A percentile compares a stretch with the other conserved stretches of the same genome.
Evolutionary conservation across 148 eudicot genomes (phyloP).

Genomic region (Amaranthus cruentus): DNA sequence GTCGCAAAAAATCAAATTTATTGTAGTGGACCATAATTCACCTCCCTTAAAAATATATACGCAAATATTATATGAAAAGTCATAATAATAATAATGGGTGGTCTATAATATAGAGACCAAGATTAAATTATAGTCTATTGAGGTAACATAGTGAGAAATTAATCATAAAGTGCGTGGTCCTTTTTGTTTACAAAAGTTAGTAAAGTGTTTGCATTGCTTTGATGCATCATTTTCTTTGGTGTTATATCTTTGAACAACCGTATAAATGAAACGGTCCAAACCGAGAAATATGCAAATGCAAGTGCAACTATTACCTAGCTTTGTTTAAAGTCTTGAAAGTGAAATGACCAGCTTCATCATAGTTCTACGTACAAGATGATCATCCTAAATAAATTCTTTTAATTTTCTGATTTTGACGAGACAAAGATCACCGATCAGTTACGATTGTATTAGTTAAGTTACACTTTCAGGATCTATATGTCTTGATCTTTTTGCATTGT

Average conservation of each 20-base stretch:
- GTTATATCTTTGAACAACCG: background rate
- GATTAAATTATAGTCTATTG: background rate
- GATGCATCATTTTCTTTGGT: constrained; percentile 11
- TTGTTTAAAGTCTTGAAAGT: constrained; percentile 5
- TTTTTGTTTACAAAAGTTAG: background rate
- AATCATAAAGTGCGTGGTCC: background rate
- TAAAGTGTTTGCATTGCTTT: background rate
- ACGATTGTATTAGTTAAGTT: background rate
- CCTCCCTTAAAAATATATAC: too few species aligned
- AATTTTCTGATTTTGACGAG: background rate
- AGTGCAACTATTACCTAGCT: constrained; percentile 2
- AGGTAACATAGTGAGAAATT: background rate
- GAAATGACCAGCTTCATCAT: background rate
- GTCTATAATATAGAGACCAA: background rate
- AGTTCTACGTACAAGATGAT: background rate
- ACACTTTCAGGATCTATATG: background rate
- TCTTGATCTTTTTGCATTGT: too few species aligned
- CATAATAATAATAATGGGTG: background rate
- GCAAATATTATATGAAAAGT: background rate
- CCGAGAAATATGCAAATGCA: background rate
- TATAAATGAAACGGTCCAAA: constrained; percentile 2
- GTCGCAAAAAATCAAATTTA: too few species aligned
- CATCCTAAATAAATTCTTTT: background rate
- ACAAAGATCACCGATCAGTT: background rate
- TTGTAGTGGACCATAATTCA: too few species aligned